A percentile compares a stretch with the other conserved stretches of the same genome.
Conservation (phyloP, 2,329 filamentous ascomycete species). For the Tolypocladium album region DNA sequence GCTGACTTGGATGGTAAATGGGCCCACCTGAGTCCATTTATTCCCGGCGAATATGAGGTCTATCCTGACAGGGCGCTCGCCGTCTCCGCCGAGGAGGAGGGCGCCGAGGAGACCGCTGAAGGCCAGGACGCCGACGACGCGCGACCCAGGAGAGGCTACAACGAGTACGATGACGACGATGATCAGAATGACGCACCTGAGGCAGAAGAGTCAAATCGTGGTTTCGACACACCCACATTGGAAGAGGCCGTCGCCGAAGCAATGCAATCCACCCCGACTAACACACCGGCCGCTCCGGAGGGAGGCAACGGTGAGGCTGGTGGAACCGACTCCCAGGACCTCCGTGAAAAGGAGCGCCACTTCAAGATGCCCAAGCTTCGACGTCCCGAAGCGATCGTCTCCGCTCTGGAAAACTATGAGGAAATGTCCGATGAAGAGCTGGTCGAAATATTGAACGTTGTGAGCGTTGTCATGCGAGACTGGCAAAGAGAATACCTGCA, state of each 20-base stretch:
- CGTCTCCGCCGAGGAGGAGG: not conserved
- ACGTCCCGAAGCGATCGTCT: constrained; percentile 36
- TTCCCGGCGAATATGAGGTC: constrained; percentile 24
- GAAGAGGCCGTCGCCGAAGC: constrained; percentile 29
- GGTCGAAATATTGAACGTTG: constrained; percentile 30
- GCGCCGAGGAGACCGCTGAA: constrained; percentile 5
- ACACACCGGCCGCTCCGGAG: constrained; percentile 25
- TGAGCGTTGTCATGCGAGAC: constrained; percentile 33
- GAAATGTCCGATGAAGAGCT: constrained; percentile 36
- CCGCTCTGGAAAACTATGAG: constrained; percentile 38
- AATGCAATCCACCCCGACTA: constrained; percentile 22
- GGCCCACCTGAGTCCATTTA: constrained; percentile 28
- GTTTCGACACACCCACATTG: constrained; percentile 25
- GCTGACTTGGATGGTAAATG: constrained; percentile 21
- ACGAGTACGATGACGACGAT: constrained; percentile 15
- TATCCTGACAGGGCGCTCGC: constrained; percentile 17
- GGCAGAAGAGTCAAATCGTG: constrained; percentile 23
- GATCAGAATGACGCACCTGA: constrained; percentile 21
- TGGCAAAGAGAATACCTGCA: constrained; percentile 46
- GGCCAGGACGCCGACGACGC: constrained; percentile 10
- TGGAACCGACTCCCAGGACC: constrained; percentile 24
- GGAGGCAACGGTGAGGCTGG: constrained; percentile 19
- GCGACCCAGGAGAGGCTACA: constrained; percentile 12
- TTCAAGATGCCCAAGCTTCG: constrained; percentile 40
- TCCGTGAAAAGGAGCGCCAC: constrained; percentile 14